phyloP scores from a whole-genome alignment of 1,139 yeast species.

The Pichia sp. region DNA sequence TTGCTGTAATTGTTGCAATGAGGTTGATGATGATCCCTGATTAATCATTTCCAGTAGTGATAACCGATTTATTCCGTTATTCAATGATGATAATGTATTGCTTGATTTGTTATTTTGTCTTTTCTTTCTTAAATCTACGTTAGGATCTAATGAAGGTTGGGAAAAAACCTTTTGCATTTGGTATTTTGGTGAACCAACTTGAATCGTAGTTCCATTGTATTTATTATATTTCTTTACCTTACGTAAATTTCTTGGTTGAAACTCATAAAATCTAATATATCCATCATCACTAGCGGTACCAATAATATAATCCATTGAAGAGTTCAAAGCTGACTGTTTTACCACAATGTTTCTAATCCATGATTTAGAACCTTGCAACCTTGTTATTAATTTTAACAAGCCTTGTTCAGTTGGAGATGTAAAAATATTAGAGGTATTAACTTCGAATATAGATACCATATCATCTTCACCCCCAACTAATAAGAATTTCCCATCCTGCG shows the following conservation, averaged over 20 bases:
- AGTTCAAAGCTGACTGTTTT: slow-evolving; percentile 32
- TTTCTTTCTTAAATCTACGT: slow-evolving; percentile 3
- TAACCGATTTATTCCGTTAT: slow-evolving; percentile 15
- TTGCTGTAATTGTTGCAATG: slow-evolving; percentile 12
- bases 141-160: slow-evolving; percentile 1
- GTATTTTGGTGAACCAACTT: slow-evolving; percentile 6
- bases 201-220: slow-evolving; percentile 1
- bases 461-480: slow-evolving; percentile 55
- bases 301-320: slow-evolving; percentile 41
- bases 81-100: slow-evolving; percentile 10
- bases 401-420: slow-evolving; percentile 17
- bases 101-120: neutral
- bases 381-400: slow-evolving; percentile 36
- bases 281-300: slow-evolving; percentile 73
- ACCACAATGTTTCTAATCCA: slow-evolving; percentile 50
- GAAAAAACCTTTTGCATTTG: slow-evolving; percentile 13
- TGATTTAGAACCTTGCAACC: slow-evolving; percentile 63
- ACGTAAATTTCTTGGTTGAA: slow-evolving; percentile 57
- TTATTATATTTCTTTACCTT: slow-evolving; percentile 32
- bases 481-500: slow-evolving; percentile 61
- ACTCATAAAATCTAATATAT: slow-evolving; percentile 63
- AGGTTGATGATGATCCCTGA: slow-evolving; percentile 20
- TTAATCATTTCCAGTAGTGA: slow-evolving; percentile 27
- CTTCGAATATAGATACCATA: slow-evolving; percentile 48
- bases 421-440: slow-evolving; percentile 21